A percentile compares a stretch with the other conserved stretches of the same genome.
Evolutionary conservation across 1,139 yeast species (phyloP).

Genomic region (Pichia sp.): DNA sequence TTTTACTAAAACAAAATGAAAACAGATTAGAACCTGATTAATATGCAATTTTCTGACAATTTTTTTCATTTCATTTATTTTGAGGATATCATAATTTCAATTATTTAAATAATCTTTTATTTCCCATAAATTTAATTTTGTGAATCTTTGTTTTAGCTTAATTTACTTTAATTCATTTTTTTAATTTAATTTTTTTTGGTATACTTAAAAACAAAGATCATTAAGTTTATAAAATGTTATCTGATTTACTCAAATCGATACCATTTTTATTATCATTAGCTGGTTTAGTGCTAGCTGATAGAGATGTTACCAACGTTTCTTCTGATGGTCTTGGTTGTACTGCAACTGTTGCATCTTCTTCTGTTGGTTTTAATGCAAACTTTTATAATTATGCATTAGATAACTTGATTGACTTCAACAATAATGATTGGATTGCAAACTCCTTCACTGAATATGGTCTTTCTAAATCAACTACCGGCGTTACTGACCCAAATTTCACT

Average conservation of each 20-base stretch:
- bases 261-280: not conserved
- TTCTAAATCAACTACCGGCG: constrained; percentile 5
- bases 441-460: constrained; percentile 1
- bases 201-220: too few relatives aligned
- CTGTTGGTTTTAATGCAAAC: constrained; percentile 7
- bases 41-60: too few relatives aligned
- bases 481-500: constrained; percentile 12
- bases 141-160: too few relatives aligned
- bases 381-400: constrained; percentile 9
- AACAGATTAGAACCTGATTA: too few relatives aligned
- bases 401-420: constrained; percentile 5
- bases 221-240: not conserved
- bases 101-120: too few relatives aligned
- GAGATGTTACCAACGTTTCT: not conserved
- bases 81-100: too few relatives aligned
- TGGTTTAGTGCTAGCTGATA: not conserved
- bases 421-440: constrained; percentile 7
- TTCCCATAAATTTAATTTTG: too few relatives aligned
- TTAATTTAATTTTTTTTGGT: too few relatives aligned
- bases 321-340: not conserved
- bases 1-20: too few relatives aligned
- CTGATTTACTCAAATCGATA: not conserved
- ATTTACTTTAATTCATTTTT: too few relatives aligned
- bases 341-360: not conserved
- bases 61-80: too few relatives aligned